Evolutionary conservation across 2,329 filamentous ascomycete genomes (phyloP).

Genomic region (Elsinoe ampelina): DNA sequence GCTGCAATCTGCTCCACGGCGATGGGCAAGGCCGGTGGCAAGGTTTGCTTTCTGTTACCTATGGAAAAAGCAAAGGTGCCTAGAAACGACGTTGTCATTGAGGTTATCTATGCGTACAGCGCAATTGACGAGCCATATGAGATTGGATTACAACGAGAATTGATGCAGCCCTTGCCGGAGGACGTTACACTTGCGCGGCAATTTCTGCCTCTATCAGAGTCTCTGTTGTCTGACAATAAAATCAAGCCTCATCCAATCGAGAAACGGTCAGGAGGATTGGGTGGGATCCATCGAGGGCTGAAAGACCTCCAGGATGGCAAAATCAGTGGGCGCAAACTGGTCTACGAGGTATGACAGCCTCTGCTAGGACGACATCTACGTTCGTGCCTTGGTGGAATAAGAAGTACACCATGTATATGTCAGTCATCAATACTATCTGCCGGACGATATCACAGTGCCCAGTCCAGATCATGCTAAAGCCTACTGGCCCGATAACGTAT

Average conservation of each 20-base stretch:
- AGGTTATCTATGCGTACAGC: constrained; percentile 36
- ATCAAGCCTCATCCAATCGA: constrained; percentile 35
- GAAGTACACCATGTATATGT: background rate
- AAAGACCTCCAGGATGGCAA: constrained; percentile 35
- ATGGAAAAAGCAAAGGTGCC: background rate
- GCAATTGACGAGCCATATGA: constrained; percentile 29
- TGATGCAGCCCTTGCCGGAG: constrained; percentile 26
- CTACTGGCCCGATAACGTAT: background rate
- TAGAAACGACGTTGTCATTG: constrained; percentile 34
- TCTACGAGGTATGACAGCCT: constrained; percentile 28
- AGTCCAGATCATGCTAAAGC: background rate
- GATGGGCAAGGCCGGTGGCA: constrained; percentile 29
- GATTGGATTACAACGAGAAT: constrained; percentile 26
- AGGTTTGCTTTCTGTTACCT: constrained; percentile 28
- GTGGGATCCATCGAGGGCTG: constrained; percentile 37
- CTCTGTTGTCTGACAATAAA: constrained; percentile 34
- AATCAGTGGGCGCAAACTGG: constrained; percentile 41
- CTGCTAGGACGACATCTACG: background rate
- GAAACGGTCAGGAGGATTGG: constrained; percentile 34
- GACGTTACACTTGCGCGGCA: constrained; percentile 35
- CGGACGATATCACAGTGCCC: background rate
- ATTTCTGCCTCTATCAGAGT: constrained; percentile 32
- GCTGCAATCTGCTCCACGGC: constrained; percentile 34
- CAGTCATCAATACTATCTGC: background rate
- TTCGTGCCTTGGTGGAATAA: background rate